Percentiles rank a stretch among this genome's conserved stretches.
Conservation (phyloP, 495 filamentous ascomycete species). For the Aspergillus bridgeri region DNA sequence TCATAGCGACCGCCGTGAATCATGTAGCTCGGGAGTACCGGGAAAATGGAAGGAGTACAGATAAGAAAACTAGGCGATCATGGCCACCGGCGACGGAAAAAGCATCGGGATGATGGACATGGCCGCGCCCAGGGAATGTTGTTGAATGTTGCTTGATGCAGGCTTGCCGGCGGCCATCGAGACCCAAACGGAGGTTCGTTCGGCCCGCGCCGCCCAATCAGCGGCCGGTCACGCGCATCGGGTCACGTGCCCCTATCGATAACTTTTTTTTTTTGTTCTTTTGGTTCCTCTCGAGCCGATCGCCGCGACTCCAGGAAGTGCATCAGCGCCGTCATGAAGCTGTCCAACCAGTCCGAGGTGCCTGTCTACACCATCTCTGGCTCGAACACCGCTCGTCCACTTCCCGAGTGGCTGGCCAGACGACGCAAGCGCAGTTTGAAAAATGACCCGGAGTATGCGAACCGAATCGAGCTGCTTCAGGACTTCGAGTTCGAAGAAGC, state of each 20-base stretch:
- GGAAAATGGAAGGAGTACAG: background rate
- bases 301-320: background rate
- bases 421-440: constrained; percentile 92
- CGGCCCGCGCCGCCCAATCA: constrained; percentile 23
- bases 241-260: constrained; percentile 24
- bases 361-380: constrained; percentile 97
- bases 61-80: background rate
- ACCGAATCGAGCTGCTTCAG: constrained; percentile 90
- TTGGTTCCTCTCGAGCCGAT: background rate
- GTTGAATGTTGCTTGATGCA: constrained; percentile 9
- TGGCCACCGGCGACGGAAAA: background rate
- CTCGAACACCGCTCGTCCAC: constrained; percentile 79
- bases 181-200: constrained; percentile 21
- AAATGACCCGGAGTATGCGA: constrained; percentile 87
- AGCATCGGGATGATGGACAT: background rate
- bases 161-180: constrained; percentile 11
- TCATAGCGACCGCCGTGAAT: constrained; percentile 20
- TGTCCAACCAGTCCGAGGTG: constrained; percentile 81
- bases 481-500: constrained; percentile 99
- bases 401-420: constrained; percentile 92
- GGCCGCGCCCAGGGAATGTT: constrained; percentile 1
- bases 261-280: constrained; percentile 18
- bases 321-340: constrained; percentile 60
- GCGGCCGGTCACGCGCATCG: background rate
- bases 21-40: background rate